A percentile compares a stretch with the other conserved stretches of the same genome.
Conservation (phyloP, 148 eudicot species). For the Rhododendron vialii region DNA sequence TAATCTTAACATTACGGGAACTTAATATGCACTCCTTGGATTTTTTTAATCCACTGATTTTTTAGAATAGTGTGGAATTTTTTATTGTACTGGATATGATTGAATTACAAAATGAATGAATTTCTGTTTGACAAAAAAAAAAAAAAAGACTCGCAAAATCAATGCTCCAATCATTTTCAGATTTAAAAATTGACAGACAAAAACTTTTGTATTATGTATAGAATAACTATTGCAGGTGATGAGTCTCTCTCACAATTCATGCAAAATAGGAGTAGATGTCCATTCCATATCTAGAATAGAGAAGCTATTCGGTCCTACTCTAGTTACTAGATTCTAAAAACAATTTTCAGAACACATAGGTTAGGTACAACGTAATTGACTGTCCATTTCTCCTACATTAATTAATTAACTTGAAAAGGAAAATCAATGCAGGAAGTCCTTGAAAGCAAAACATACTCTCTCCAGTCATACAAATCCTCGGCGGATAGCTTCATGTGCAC, state of each 20-base stretch:
- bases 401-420: not conserved
- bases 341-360: not conserved
- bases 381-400: not conserved
- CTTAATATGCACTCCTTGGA: not conserved
- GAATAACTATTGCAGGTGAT: not conserved
- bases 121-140: too few species aligned
- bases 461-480: constrained; percentile 77
- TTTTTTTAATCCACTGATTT: too few species aligned
- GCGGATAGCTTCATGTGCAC: constrained; percentile 94
- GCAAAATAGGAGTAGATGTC: not conserved
- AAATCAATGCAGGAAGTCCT: constrained; percentile 58
- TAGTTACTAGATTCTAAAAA: not conserved
- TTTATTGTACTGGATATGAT: not conserved
- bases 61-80: not conserved
- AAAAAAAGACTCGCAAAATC: not conserved
- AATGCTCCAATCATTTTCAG: not conserved
- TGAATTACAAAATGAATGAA: not conserved
- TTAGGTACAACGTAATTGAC: not conserved
- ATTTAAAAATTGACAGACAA: not conserved
- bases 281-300: not conserved
- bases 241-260: not conserved
- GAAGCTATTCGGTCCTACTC: not conserved
- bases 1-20: not conserved
- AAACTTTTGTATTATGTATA: not conserved
- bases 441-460: constrained; percentile 45